phyloP scores from a whole-genome alignment of 345 rosid species.

The Eutrema japonicum region DNA sequence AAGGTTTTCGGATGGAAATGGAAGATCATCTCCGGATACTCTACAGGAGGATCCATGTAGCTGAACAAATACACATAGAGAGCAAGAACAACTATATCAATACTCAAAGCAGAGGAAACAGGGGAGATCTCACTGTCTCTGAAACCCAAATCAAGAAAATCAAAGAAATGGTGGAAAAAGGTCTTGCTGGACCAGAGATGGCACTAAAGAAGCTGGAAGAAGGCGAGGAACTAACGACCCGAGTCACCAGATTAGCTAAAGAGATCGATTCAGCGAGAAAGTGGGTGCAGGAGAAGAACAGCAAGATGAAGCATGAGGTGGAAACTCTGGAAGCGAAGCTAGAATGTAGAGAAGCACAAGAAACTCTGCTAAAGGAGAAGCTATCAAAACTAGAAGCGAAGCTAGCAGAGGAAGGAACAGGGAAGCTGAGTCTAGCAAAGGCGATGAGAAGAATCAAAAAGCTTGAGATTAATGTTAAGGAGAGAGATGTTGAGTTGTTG shows the following conservation, averaged over 20 bases:
- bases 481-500: conserved; percentile 54
- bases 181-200: conserved; percentile 48
- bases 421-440: conserved; percentile 47
- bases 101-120: conserved; percentile 16
- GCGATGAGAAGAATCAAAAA: conserved; percentile 42
- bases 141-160: conserved; percentile 41
- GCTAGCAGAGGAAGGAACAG: conserved; percentile 47
- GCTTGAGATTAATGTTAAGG: conserved; percentile 51
- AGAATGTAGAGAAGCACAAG: conserved; percentile 49
- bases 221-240: conserved; percentile 34
- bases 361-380: conserved; percentile 48
- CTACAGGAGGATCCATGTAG: conserved; percentile 64
- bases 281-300: conserved; percentile 45
- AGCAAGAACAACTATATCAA: conserved; percentile 18
- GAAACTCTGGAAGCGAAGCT: conserved; percentile 46
- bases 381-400: conserved; percentile 49
- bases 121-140: neutral
- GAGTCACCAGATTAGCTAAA: conserved; percentile 46
- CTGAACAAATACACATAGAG: conserved; percentile 57
- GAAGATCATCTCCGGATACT: conserved; percentile 73
- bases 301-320: conserved; percentile 41
- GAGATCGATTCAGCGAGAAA: conserved; percentile 56
- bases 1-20: conserved; percentile 56
- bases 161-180: conserved; percentile 42
- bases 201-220: conserved; percentile 48